These are phyloP conservation scores for Eimeria falciformis DNA, from an alignment of 169 alveolate genomes.

Conservation along the genomic window DNA sequence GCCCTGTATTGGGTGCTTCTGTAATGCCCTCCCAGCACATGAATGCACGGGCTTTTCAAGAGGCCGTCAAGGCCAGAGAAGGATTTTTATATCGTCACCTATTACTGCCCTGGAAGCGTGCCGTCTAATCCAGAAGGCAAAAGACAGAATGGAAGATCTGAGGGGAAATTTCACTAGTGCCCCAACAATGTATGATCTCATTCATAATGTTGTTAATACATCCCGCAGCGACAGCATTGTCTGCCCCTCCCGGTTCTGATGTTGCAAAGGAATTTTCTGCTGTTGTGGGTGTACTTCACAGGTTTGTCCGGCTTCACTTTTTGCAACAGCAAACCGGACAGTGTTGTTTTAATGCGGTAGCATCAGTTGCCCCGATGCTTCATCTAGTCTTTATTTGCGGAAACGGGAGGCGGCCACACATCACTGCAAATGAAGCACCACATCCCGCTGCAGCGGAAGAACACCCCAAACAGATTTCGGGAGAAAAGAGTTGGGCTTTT, in stretches of 20 bases:
- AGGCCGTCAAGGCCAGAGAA: not conserved
- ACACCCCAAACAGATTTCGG: not conserved
- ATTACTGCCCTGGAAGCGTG: slow-evolving; percentile 51
- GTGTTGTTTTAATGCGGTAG: not conserved
- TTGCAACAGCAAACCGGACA: not conserved
- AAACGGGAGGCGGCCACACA: slow-evolving; percentile 19
- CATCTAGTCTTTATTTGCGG: slow-evolving; percentile 25
- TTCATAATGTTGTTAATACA: not conserved
- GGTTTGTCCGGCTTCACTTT: slow-evolving; percentile 58
- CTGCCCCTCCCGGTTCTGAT: not conserved
- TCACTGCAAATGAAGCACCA: not conserved
- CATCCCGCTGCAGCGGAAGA: not conserved
- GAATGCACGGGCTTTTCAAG: not conserved
- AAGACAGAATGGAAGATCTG: slow-evolving; percentile 39
- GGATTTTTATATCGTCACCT: slow-evolving; percentile 13
- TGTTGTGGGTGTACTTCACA: not conserved
- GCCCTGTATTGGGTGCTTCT: slow-evolving; percentile 40
- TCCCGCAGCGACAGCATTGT: not conserved
- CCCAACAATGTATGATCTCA: slow-evolving; percentile 34
- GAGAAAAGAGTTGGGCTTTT: slow-evolving; percentile 7
- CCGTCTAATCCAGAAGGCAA: slow-evolving; percentile 58
- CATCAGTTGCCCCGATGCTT: not conserved
- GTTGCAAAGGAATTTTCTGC: no score
- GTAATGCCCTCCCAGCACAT: not conserved
- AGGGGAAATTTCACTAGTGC: not conserved